These are phyloP conservation scores for Candida tallmaniae DNA, from an alignment of 805 yeast genomes.

Conservation along the genomic window DNA sequence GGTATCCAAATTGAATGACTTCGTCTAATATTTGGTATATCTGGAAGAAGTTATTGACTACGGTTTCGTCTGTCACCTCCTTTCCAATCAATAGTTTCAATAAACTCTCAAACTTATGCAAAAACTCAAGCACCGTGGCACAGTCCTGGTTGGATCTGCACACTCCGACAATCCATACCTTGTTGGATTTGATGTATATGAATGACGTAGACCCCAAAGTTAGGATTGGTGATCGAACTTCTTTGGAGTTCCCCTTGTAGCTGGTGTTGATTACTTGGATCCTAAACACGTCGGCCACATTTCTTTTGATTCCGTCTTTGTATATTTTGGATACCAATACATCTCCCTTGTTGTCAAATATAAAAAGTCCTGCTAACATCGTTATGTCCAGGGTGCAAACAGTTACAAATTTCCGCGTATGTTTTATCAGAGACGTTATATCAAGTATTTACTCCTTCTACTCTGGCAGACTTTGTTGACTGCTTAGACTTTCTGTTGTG, in stretches of 20 bases:
- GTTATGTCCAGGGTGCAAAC: not conserved
- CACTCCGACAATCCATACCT: slow-evolving; percentile 83
- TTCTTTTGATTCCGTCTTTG: slow-evolving; percentile 70
- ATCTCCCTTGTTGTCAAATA: slow-evolving; percentile 79
- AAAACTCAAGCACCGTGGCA: slow-evolving; percentile 70
- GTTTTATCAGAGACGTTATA: too few species aligned
- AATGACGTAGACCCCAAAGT: slow-evolving; percentile 93
- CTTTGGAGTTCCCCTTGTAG: slow-evolving; percentile 15
- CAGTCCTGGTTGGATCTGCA: slow-evolving; percentile 87
- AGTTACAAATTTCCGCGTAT: too few species aligned
- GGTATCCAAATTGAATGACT: slow-evolving; percentile 72
- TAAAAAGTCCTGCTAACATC: slow-evolving; percentile 82
- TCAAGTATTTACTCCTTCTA: too few species aligned
- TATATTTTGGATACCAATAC: slow-evolving; percentile 70
- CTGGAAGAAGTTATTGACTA: slow-evolving; percentile 62
- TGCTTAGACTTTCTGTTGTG: slow-evolving; percentile 64
- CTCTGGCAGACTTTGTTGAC: too few species aligned
- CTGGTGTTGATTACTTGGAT: slow-evolving; percentile 77
- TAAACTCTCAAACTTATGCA: slow-evolving; percentile 56
- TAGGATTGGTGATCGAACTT: slow-evolving; percentile 41
- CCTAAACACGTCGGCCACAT: slow-evolving; percentile 84
- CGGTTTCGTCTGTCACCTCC: slow-evolving; percentile 27
- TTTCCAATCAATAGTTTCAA: slow-evolving; percentile 28
- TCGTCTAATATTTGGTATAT: slow-evolving; percentile 79
- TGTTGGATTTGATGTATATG: slow-evolving; percentile 60